A percentile compares a stretch with the other conserved stretches of the same genome.
Conservation (phyloP, 169 alveolate genomes). For the Eimeria maxima region DNA sequence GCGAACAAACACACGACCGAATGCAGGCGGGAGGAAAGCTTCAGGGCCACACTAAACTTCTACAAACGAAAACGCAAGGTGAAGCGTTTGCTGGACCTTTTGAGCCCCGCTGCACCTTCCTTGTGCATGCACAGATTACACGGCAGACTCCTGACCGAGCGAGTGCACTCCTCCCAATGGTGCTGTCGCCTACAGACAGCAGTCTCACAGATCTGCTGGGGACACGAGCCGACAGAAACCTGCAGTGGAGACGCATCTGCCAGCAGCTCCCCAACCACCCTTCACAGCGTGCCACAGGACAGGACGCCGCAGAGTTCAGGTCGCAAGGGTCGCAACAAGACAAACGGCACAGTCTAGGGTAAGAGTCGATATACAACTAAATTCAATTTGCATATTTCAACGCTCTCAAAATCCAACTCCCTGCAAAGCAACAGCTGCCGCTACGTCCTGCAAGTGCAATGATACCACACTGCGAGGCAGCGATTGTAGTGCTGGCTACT, state of each 20-base stretch:
- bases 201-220: conserved; percentile 18
- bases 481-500: conserved; percentile 15
- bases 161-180: background rate
- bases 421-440: background rate
- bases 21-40: background rate
- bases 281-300: background rate
- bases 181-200: conserved; percentile 15
- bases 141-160: background rate
- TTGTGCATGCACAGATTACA: conserved; percentile 10
- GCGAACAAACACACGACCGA: background rate
- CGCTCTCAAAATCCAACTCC: background rate
- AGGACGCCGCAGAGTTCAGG: background rate
- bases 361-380: background rate
- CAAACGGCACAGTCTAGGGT: background rate
- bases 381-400: background rate
- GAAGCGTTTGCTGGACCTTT: background rate
- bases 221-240: conserved; percentile 17
- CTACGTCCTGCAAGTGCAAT: conserved; percentile 9
- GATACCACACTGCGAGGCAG: conserved; percentile 16
- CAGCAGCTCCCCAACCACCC: background rate
- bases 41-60: background rate
- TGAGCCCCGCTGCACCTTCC: conserved; percentile 13
- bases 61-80: background rate
- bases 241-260: background rate
- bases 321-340: conserved; percentile 25